phyloP scores from a whole-genome alignment of 1,284 basidiomycete genomes.

The Ceratobasidium sp. region DNA sequence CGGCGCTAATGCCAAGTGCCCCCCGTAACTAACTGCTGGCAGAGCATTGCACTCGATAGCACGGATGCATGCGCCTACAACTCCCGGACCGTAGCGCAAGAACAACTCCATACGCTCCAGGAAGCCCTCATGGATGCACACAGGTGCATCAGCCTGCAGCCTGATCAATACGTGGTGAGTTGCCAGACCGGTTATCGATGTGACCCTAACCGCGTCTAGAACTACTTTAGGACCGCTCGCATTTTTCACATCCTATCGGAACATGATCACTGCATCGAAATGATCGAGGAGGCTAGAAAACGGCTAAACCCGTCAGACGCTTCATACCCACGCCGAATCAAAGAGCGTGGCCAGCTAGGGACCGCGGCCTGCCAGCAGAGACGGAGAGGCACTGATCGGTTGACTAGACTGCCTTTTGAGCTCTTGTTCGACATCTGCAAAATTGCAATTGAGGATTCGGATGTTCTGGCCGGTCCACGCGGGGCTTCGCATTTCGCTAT shows the following conservation, averaged over 20 bases:
- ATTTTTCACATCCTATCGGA: constrained; percentile 51
- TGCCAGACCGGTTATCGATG: constrained; percentile 47
- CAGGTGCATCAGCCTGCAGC: constrained; percentile 66
- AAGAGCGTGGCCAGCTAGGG: constrained; percentile 48
- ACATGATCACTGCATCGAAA: constrained; percentile 48
- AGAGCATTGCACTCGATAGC: constrained; percentile 60
- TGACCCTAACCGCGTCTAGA: constrained; percentile 44
- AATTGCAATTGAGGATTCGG: not conserved
- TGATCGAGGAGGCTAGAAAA: constrained; percentile 51
- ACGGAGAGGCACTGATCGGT: constrained; percentile 46
- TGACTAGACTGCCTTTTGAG: constrained; percentile 67
- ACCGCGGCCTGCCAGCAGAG: constrained; percentile 42
- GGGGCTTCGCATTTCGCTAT: constrained; percentile 18
- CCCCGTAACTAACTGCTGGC: too few species aligned
- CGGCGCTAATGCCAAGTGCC: too few species aligned
- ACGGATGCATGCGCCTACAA: constrained; percentile 62
- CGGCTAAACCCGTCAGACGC: constrained; percentile 46
- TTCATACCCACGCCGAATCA: constrained; percentile 9
- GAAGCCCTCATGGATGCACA: constrained; percentile 71
- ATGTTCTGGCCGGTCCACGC: not conserved
- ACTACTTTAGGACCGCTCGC: constrained; percentile 53
- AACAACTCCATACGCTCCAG: constrained; percentile 62
- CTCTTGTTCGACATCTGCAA: constrained; percentile 57
- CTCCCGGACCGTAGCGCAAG: constrained; percentile 69
- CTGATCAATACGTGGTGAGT: constrained; percentile 62